Conservation (phyloP, 192 early-diverging fungal genomes). For the Umbelopsis sp. region DNA sequence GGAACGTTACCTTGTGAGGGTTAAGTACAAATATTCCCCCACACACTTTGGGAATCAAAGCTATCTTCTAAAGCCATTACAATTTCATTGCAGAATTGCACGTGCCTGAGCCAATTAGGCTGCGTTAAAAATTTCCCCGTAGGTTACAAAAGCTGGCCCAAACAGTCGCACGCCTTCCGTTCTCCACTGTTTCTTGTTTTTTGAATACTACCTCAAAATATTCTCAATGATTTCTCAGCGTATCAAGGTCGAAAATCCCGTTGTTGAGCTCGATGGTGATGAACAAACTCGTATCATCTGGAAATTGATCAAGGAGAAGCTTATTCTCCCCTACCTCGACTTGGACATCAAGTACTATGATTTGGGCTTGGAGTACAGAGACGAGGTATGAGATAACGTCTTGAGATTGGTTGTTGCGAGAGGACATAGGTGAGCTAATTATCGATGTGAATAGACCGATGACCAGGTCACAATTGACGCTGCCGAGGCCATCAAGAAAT, state of each 20-base stretch:
- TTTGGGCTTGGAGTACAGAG: slow-evolving; percentile 89
- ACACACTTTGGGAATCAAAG: no score
- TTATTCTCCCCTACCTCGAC: slow-evolving; percentile 85
- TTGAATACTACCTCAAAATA: background rate
- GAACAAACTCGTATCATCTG: slow-evolving; percentile 99
- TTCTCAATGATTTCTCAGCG: background rate
- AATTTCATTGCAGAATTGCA: slow-evolving; percentile 4
- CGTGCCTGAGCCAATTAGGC: slow-evolving; percentile 3
- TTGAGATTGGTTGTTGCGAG: background rate
- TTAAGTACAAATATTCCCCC: background rate
- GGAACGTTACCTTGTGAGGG: background rate
- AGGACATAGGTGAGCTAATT: background rate
- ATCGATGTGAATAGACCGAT: slow-evolving; percentile 60
- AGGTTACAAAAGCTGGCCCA: background rate
- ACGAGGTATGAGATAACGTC: slow-evolving; percentile 45
- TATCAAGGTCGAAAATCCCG: slow-evolving; percentile 81
- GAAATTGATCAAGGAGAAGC: slow-evolving; percentile 92
- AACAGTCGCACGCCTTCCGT: slow-evolving; percentile 15
- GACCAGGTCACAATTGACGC: slow-evolving; percentile 95
- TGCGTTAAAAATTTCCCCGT: slow-evolving; percentile 3
- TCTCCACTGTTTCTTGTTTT: background rate
- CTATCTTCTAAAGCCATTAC: no score
- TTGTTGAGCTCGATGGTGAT: slow-evolving; percentile 91
- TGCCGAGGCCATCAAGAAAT: slow-evolving; percentile 95
- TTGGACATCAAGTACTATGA: slow-evolving; percentile 98